Percentiles rank a stretch among this genome's conserved stretches.
Evolutionary conservation across 495 filamentous ascomycete species (phyloP).

Genomic region (Hyaloscypha hepaticicola): DNA sequence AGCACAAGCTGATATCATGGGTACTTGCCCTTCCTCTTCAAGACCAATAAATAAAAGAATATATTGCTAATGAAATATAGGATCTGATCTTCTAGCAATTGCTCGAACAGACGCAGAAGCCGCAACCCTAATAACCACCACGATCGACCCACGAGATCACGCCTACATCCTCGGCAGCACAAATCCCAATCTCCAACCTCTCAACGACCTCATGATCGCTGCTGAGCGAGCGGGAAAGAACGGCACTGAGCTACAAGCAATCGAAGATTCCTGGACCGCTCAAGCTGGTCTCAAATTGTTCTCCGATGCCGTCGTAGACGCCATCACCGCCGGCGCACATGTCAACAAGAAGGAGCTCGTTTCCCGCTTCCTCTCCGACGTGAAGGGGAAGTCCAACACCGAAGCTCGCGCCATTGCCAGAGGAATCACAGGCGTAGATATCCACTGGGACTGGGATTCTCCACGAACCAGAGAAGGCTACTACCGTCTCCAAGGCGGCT

Average conservation of each 20-base stretch:
- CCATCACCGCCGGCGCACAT: constrained; percentile 62
- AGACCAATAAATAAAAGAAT: not conserved
- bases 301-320: constrained; percentile 80
- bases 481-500: constrained; percentile 89
- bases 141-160: constrained; percentile 93
- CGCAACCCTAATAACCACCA: constrained; percentile 93
- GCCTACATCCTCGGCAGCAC: constrained; percentile 88
- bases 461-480: constrained; percentile 90
- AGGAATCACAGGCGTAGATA: constrained; percentile 73
- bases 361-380: constrained; percentile 59
- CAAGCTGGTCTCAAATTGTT: constrained; percentile 90
- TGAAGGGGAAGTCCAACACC: constrained; percentile 77
- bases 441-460: constrained; percentile 92
- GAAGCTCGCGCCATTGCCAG: constrained; percentile 85
- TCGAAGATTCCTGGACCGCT: constrained; percentile 84
- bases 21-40: constrained; percentile 39
- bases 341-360: constrained; percentile 67
- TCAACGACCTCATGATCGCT: constrained; percentile 86
- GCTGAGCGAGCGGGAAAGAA: constrained; percentile 82
- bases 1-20: constrained; percentile 98
- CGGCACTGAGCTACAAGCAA: constrained; percentile 79
- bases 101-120: constrained; percentile 97
- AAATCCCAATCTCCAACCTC: constrained; percentile 78
- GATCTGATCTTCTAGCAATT: constrained; percentile 81
- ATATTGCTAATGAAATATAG: constrained; percentile 37